Conservation (phyloP, 2,329 filamentous ascomycete species). For the Sclerotinia sclerotiorum region DNA sequence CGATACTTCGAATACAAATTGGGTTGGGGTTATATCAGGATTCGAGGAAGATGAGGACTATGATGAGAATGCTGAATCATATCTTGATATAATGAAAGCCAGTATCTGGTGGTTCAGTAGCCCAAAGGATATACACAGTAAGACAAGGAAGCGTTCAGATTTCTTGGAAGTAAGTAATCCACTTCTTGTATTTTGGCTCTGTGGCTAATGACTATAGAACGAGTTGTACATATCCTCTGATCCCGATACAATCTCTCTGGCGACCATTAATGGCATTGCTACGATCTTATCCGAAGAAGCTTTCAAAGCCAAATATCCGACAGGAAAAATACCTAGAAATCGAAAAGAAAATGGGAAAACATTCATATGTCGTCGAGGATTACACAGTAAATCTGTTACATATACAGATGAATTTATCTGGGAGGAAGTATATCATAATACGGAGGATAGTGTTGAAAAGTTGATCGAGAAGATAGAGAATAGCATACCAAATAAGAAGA, state of each 20-base stretch:
- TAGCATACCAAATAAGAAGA: constrained; percentile 69
- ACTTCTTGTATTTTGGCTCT: not conserved
- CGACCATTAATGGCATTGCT: constrained; percentile 88
- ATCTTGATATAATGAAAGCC: constrained; percentile 20
- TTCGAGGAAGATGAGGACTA: constrained; percentile 76
- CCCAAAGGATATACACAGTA: constrained; percentile 83
- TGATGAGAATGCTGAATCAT: constrained; percentile 57
- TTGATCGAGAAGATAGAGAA: constrained; percentile 55
- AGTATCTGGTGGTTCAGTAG: constrained; percentile 89
- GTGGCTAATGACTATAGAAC: constrained; percentile 53
- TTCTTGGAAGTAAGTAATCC: constrained; percentile 60
- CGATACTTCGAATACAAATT: constrained; percentile 81
- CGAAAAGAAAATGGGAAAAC: constrained; percentile 78
- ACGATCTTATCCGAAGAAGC: constrained; percentile 69
- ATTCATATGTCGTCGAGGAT: constrained; percentile 86
- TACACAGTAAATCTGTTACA: constrained; percentile 81
- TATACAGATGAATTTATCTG: constrained; percentile 92
- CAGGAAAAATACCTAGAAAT: constrained; percentile 69
- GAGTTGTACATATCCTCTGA: constrained; percentile 89
- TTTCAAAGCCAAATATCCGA: constrained; percentile 70
- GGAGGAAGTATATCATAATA: constrained; percentile 72
- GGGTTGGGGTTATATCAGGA: constrained; percentile 85
- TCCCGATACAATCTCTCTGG: constrained; percentile 82
- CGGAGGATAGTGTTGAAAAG: constrained; percentile 33
- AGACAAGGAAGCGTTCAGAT: constrained; percentile 78